Percentiles rank a stretch among this genome's conserved stretches.
Evolutionary conservation across 2,329 filamentous ascomycete species (phyloP).

Genomic region (Trichoderma sp.): DNA sequence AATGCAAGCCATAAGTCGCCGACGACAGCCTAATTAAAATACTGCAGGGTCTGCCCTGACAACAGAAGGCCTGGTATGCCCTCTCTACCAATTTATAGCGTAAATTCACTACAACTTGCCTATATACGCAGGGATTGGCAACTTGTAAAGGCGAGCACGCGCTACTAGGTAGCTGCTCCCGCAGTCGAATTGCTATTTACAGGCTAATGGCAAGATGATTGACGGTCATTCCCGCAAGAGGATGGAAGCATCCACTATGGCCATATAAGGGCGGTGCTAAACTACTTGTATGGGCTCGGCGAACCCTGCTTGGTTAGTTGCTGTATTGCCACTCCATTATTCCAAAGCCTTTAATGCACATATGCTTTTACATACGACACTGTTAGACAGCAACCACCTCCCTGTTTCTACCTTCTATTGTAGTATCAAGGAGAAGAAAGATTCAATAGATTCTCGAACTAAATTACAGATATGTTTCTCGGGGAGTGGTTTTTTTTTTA

Average conservation of each 20-base stretch:
- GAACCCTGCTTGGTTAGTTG: background rate
- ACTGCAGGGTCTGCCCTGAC: background rate
- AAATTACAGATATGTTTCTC: background rate
- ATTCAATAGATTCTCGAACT: background rate
- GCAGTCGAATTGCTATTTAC: background rate
- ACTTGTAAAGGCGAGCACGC: background rate
- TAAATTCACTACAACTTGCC: background rate
- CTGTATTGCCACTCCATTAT: slow-evolving; percentile 4
- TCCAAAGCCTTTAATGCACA: background rate
- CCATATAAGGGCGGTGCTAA: background rate
- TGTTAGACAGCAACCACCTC: background rate
- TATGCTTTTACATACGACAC: background rate
- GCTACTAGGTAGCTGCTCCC: background rate
- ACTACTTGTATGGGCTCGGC: background rate
- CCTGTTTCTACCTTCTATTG: background rate
- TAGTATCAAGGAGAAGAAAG: background rate
- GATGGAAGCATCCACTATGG: slow-evolving; percentile 14
- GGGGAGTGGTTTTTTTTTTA: too few relatives aligned
- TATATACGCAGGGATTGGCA: background rate
- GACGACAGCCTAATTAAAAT: background rate
- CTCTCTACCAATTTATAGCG: slow-evolving; percentile 5
- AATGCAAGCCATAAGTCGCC: background rate
- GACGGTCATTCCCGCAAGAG: slow-evolving; percentile 13
- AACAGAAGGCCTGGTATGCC: background rate
- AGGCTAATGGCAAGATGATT: slow-evolving; percentile 13